Base-by-base conservation (phyloP, 2,329 filamentous ascomycete genomes). In the Aaosphaeria pasadenensis region DNA sequence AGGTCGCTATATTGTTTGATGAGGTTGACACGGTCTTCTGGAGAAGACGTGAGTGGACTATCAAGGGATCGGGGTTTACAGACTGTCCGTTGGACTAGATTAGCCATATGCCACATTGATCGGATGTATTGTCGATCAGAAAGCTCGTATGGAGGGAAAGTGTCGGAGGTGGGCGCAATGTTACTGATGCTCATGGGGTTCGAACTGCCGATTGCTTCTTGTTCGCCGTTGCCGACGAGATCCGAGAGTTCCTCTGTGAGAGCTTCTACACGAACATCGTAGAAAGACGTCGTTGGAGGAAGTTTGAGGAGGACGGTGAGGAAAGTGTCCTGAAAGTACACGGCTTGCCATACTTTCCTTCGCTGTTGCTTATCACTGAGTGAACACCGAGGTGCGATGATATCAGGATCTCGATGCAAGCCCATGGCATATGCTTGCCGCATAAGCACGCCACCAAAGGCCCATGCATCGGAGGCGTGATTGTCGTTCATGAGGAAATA, bases 401-500 rank as follows among this genome's bases (percentile, higher is more conserved):
- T 84, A 49, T 90, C 88, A 0, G 88, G 88, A 60, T 91, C 87
- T 11, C 88, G 83, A 64, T 92, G 87, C 9, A 92, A 69, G 0
- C 88, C 87, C 84, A 92, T 88, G 28, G 88, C 88, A 59, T 91
- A 91, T 0, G 88, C 83, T 68, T 92, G 88, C 29, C 88, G 79
- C 54, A 89, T 84, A 24, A 90, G 69, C 29, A 92, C 85, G 5
- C 88, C 88, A 0, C 86, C 86, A 74, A 91, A 92, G 0, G 87
- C 85, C 84, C 88, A 92, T 1, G 88, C 88, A 63, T 92, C 88
- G 0, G 86, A 88, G 4, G 87, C 87, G 59, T 91, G 88, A 59
- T 91, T 91, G 67, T 92, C 88, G 59, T 92, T 92, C 74, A 91
- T 91, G 33, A 92, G 75, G 58, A 92, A 92, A 63, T 91, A 91